phyloP scores from a whole-genome alignment of 108 stramenopile species.

The Cyclotella atomus region DNA sequence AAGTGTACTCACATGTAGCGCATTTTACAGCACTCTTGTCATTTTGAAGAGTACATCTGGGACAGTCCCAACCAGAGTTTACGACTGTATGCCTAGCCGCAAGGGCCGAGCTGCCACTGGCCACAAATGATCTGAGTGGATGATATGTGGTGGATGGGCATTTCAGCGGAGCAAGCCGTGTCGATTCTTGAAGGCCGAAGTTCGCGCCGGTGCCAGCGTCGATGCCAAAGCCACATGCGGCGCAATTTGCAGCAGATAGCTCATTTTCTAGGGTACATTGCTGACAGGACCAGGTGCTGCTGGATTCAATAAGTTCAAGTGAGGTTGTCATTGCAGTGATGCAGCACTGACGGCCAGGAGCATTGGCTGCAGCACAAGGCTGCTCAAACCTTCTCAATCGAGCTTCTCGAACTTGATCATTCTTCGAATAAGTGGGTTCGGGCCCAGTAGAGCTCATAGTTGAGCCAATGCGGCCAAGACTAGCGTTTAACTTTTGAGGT shows the following conservation, averaged over 20 bases:
- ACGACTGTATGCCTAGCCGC: no score
- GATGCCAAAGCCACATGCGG: not conserved
- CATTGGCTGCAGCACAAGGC: no score
- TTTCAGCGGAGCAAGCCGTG: not conserved
- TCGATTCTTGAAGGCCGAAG: not conserved
- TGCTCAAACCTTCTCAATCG: constrained; percentile 1
- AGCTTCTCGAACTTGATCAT: not conserved
- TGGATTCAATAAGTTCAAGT: no score
- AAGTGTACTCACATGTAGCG: constrained; percentile 7
- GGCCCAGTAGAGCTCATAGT: not conserved
- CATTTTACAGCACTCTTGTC: not conserved
- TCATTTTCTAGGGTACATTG: constrained; percentile 2
- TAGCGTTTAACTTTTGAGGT: not conserved
- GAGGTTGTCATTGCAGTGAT: not conserved
- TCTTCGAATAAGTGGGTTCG: not conserved
- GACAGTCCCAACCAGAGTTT: constrained; percentile 14
- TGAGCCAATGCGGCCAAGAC: not conserved
- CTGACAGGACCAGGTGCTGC: not conserved
- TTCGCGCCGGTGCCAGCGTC: not conserved
- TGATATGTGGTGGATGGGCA: not conserved
- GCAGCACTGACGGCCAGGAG: not conserved
- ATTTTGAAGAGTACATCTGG: constrained; percentile 15
- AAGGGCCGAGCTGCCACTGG: no score
- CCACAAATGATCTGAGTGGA: no score
- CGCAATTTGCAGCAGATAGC: not conserved